Evolutionary conservation across 495 filamentous ascomycete species (phyloP).

Genomic region (Evernia prunastri): DNA sequence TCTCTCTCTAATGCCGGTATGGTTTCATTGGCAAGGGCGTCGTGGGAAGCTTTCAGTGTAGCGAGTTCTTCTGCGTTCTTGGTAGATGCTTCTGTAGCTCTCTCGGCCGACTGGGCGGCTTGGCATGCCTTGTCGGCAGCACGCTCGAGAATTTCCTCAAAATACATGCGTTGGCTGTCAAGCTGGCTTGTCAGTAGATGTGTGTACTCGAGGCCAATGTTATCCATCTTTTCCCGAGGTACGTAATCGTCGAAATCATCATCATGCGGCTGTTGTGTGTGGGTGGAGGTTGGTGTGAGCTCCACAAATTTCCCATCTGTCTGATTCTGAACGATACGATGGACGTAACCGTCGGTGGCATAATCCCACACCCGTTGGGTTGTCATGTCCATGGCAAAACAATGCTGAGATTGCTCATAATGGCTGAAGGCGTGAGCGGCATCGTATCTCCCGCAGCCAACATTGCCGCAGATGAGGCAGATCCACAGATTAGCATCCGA

Average conservation of each 20-base stretch:
- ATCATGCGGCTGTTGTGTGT: constrained; percentile 25
- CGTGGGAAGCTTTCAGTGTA: constrained; percentile 50
- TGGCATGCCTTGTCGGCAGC: constrained; percentile 84
- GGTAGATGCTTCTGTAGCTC: constrained; percentile 50
- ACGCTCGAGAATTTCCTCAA: constrained; percentile 86
- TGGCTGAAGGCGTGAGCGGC: constrained; percentile 89
- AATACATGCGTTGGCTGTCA: constrained; percentile 86
- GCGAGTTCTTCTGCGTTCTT: constrained; percentile 46
- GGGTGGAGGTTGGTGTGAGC: constrained; percentile 48
- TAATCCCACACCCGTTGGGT: constrained; percentile 99
- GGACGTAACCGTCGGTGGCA: constrained; percentile 87
- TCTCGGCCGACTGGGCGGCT: constrained; percentile 58
- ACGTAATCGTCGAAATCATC: constrained; percentile 60
- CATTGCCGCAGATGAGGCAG: constrained; percentile 85
- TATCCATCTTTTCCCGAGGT: constrained; percentile 84
- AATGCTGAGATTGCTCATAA: constrained; percentile 82
- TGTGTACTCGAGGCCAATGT: constrained; percentile 87
- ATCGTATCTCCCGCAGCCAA: constrained; percentile 92
- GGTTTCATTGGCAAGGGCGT: constrained; percentile 48
- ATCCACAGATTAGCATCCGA: constrained; percentile 82
- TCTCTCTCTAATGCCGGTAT: constrained; percentile 65
- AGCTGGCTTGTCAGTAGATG: constrained; percentile 87
- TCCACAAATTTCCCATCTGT: constrained; percentile 86
- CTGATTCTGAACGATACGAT: constrained; percentile 88
- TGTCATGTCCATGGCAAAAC: constrained; percentile 84